Percentiles rank a stretch among this genome's conserved stretches.
Conservation (phyloP, 192 early-diverging fungal species). For the Coemansia sp. region DNA sequence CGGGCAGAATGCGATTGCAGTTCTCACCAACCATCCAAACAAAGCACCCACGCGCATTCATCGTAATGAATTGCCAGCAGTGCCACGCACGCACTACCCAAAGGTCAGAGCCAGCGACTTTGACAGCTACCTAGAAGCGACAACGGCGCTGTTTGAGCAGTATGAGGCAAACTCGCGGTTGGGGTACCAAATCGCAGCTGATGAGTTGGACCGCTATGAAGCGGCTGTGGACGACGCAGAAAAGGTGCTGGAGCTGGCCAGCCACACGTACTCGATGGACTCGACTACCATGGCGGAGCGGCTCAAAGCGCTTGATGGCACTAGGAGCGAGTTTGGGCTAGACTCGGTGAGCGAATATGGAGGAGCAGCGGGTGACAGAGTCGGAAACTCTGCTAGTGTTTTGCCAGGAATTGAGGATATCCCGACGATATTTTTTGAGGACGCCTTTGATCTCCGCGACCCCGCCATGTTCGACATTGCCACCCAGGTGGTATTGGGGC, state of each 20-base stretch:
- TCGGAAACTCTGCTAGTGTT: neutral
- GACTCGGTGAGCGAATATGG: slow-evolving; percentile 45
- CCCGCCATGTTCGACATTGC: slow-evolving; percentile 85
- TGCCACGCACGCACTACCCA: slow-evolving; percentile 53
- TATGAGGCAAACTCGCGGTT: slow-evolving; percentile 69
- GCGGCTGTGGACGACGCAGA: slow-evolving; percentile 53
- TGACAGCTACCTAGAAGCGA: slow-evolving; percentile 73
- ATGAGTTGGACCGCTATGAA: slow-evolving; percentile 54
- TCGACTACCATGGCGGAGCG: slow-evolving; percentile 55
- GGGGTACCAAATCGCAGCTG: slow-evolving; percentile 47
- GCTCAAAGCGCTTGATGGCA: slow-evolving; percentile 47
- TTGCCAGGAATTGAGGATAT: slow-evolving; percentile 78
- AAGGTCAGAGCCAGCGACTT: slow-evolving; percentile 75
- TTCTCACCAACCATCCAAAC: slow-evolving; percentile 53
- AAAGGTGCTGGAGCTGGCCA: slow-evolving; percentile 31
- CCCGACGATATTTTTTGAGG: slow-evolving; percentile 84
- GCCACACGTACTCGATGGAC: slow-evolving; percentile 52
- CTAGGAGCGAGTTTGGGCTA: slow-evolving; percentile 57
- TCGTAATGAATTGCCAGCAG: slow-evolving; percentile 50
- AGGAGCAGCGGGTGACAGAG: slow-evolving; percentile 14
- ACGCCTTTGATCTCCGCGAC: slow-evolving; percentile 82
- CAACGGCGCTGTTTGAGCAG: slow-evolving; percentile 74
- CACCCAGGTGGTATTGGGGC: slow-evolving; percentile 66
- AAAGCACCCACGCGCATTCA: slow-evolving; percentile 48
- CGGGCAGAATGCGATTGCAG: slow-evolving; percentile 52